Evolutionary conservation across 2,329 filamentous ascomycete genomes (phyloP), one percentile per base, ranked within the genome.

Genomic region (Trichoderma breve): DNA sequence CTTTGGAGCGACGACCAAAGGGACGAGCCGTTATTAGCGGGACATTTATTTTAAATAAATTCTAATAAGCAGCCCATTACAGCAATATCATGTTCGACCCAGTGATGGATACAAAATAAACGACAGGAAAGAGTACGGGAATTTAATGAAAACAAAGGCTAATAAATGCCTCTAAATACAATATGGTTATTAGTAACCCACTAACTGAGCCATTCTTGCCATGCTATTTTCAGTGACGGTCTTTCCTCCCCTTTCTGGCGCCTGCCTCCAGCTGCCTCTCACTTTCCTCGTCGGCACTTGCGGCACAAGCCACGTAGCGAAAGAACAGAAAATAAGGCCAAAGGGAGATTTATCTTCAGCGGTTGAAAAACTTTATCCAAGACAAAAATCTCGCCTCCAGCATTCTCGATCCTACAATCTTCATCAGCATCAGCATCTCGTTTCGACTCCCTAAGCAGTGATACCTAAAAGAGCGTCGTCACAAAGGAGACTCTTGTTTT

Each of bases 21-120:
- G 57, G 66, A 62, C 66, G 66, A 70, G 66, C 58, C 64, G 64
- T 58, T 39, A 43, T 43, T 67, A 67, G 64, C 32, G 64, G 53
- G 34, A 12, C 34, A 43, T 58, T 67, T 67, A 43, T 58, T 58
- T 21, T 9, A 43, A 26, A 34, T 21, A 39, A 34, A 6, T 60
- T 32, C 18, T 9, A 21, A 5, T n/a, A 14, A 11, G 26, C 11
- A 30, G n/a, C 18, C 8, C 18, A 58, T n/a, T 32, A 3, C 55
- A n/a, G 30, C 18, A 21, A 14, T 4, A 34, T 11, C 9, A n/a
- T 4, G 5, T 21, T 24, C 7, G 28, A 34, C 57, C 0, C 9
- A 7, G 18, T n/a, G 26, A 11, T 21, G 11, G 28, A 24, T 14
- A 30, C n/a, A 60, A 24, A 4, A n/a, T 11, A 14, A 14, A 6